phyloP scores from a whole-genome alignment of 2,329 filamentous ascomycete genomes.

The Aspergillus awamori region DNA sequence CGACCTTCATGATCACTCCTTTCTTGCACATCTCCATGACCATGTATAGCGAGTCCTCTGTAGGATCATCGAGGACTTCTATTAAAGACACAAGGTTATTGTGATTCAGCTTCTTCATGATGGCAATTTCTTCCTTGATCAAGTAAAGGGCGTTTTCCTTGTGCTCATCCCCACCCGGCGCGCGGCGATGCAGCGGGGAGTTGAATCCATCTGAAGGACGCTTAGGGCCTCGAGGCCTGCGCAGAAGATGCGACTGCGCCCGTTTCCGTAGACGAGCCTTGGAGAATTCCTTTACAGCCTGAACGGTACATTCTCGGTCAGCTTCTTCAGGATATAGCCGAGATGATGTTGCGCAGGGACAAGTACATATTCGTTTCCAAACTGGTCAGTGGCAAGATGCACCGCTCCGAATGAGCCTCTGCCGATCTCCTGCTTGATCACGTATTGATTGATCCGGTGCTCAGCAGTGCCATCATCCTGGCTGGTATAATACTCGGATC shows the following conservation, averaged over 20 bases:
- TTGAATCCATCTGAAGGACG: slow-evolving; percentile 63
- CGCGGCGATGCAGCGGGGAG: slow-evolving; percentile 65
- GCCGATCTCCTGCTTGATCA: slow-evolving; percentile 94
- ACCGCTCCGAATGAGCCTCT: slow-evolving; percentile 93
- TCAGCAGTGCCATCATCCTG: slow-evolving; percentile 78
- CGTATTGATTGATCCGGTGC: slow-evolving; percentile 92
- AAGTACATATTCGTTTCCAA: slow-evolving; percentile 84
- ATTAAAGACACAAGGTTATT: slow-evolving; percentile 90
- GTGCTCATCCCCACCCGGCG: slow-evolving; percentile 54
- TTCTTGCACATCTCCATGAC: slow-evolving; percentile 99
- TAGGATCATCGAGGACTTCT: slow-evolving; percentile 92
- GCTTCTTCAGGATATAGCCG: neutral
- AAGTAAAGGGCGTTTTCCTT: slow-evolving; percentile 76
- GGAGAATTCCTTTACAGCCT: slow-evolving; percentile 98
- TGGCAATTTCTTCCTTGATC: slow-evolving; percentile 94
- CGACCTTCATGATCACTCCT: slow-evolving; percentile 94
- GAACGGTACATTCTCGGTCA: slow-evolving; percentile 8
- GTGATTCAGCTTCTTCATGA: slow-evolving; percentile 98
- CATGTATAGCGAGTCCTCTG: slow-evolving; percentile 97
- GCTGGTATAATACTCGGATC: slow-evolving; percentile 82
- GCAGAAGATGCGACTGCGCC: slow-evolving; percentile 84
- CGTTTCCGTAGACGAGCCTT: slow-evolving; percentile 87
- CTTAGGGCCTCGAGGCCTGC: slow-evolving; percentile 59
- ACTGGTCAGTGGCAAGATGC: slow-evolving; percentile 86
- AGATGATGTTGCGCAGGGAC: neutral